Evolutionary conservation across 1,139 yeast genomes (phyloP), one percentile per base, ranked within the genome.

Genomic region (Arxiozyma bovina): DNA sequence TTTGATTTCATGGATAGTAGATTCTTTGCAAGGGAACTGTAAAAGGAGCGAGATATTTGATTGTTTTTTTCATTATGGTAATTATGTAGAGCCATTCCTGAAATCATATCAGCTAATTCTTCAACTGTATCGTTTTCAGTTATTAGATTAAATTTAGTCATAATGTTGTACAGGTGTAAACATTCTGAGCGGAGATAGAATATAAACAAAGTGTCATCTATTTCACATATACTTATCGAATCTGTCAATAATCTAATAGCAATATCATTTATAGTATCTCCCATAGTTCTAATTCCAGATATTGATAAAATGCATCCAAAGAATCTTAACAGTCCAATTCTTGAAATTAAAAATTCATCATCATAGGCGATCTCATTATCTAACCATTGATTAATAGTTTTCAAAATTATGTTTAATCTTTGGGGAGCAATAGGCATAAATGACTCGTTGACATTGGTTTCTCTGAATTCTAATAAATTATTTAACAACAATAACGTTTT

Each of bases 361-460:
- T 83, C 89, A 66, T 80, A 85, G 1, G 86, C 81, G 48, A 76
- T 63, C 34, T 82, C 87, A 21, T 83, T 75, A 42, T 83, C 87
- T 30, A 84, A 64, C 87, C 88, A 84, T 30, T 69, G 68, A 6
- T 72, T 66, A 3, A 87, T 62, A 18, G 79, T 77, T 45, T 73
- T 77, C 12, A 86, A 60, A 18, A 83, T 71, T 87, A 85, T 81
- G 47, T 75, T 75, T 48, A 85, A 69, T 61, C 90, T 76, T 60
- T 82, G 88, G 2, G 77, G 74, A 12, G 87, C 81, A 23, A 83
- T 67, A 1, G 81, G 75, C 15, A 65, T 65, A 45, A 71, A 72
- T 0, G 50, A 17, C 2, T 51, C 53, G 8, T 42, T 50, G n/a
- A 45, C 34, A 1, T 11, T 43, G 11, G 50, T 48, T 5, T 7